Evolutionary conservation across 768 basidiomycete species (phyloP), one percentile per base, ranked within the genome.

Genomic region (Boletales sp.): DNA sequence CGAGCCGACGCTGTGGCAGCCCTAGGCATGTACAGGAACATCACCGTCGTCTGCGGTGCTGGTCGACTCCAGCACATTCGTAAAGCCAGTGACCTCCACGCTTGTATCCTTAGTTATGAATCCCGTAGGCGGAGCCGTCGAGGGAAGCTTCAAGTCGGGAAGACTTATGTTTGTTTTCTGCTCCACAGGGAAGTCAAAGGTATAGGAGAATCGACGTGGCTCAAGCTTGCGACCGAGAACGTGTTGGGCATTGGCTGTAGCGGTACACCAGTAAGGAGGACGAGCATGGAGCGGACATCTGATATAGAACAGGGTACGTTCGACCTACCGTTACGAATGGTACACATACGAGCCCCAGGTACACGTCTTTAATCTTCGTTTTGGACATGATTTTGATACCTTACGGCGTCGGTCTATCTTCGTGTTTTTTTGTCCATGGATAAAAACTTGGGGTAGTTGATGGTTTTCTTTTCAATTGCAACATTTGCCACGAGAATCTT

Each of bases 141-240:
- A 11, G 62, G 62, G 35, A 37, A 41, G 30, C 37, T 64, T 18
- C 55, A 53, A 4, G 55, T 54, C 3, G 54, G 62, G 28, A 43
- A 28, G 46, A 47, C 50, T 11, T 64, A 62, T 19, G 31, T 62
- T 25, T 62, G 62, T 41, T 62, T 63, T 39, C 57, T 63, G 9
- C 50, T 65, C 1, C 49, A 59, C 14, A 48, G 48, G 53, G 17
- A 54, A 18, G 12, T 21, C 11, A 41, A 15, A 9, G 37, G 30
- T 17, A 35, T 19, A 19, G 53, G 46, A 13, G 52, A 46, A 38
- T 15, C 49, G 17, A 50, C 53, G 17, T 64, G 63, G 63, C 51
- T 62, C 40, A 63, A 63, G 51, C 48, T 63, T 39, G 40, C 55
- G 32, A 57, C 62, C 13, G 60, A 63, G 30, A 65, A 63, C 40